A percentile compares a stretch with the other conserved stretches of the same genome.
These are phyloP conservation scores for Gossypium anomalum DNA, from an alignment of 345 rosid species.

Conservation along the genomic window DNA sequence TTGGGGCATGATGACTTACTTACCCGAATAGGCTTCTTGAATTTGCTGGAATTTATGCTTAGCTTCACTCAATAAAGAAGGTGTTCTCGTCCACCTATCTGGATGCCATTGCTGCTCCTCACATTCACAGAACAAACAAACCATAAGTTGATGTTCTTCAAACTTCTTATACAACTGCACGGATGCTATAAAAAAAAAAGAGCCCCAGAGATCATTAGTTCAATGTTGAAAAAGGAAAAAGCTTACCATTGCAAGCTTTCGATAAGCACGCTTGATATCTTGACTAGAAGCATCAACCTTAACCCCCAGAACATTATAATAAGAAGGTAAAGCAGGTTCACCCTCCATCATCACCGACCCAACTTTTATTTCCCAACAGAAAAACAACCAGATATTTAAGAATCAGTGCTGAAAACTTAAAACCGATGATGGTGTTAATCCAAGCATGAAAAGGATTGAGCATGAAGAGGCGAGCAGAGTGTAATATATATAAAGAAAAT, in stretches of 20 bases:
- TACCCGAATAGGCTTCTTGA: constrained; percentile 63
- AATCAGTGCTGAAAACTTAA: not conserved
- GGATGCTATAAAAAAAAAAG: not conserved
- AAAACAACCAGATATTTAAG: not conserved
- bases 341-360: constrained; percentile 4
- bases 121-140: not conserved
- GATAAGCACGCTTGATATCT: constrained; percentile 52
- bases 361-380: not conserved
- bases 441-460: not conserved
- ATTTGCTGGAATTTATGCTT: constrained; percentile 56
- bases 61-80: constrained; percentile 39
- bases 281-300: constrained; percentile 31
- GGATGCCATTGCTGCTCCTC: constrained; percentile 58
- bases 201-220: not conserved
- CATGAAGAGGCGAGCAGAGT: not conserved
- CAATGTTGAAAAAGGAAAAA: not conserved
- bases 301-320: constrained; percentile 48
- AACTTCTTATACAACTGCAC: not conserved
- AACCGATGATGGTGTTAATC: not conserved
- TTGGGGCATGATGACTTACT: not conserved
- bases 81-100: constrained; percentile 45
- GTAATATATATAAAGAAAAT: not conserved
- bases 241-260: constrained; percentile 57
- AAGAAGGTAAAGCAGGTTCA: constrained; percentile 20
- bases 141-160: not conserved